Percentiles rank a stretch among this genome's conserved stretches.
These are phyloP conservation scores for Cucumis sativus DNA, from an alignment of 306 rosid genomes.

Conservation along the genomic window Cucumber_9930_V3 NC_026658.2:20833001-20833500, in stretches of 20 bases:
- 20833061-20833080: background rate
- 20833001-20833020: background rate
- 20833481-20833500: background rate
- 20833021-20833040: background rate
- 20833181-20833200: background rate
- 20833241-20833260: background rate
- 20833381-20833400: too few species aligned
- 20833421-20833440: background rate
- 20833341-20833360: background rate
- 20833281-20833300: background rate
- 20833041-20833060: too few species aligned
- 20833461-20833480: background rate
- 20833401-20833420: background rate
- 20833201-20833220: background rate
- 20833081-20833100: background rate
- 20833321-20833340: too few species aligned
- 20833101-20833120: background rate
- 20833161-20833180: background rate
- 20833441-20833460: background rate
- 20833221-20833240: background rate
- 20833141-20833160: background rate
- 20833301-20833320: too few species aligned
- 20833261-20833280: background rate
- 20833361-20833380: too few species aligned
- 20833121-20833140: background rate